Base-by-base conservation (phyloP, 108 stramenopile genomes). In the Hondaea fermentalgiana region DNA sequence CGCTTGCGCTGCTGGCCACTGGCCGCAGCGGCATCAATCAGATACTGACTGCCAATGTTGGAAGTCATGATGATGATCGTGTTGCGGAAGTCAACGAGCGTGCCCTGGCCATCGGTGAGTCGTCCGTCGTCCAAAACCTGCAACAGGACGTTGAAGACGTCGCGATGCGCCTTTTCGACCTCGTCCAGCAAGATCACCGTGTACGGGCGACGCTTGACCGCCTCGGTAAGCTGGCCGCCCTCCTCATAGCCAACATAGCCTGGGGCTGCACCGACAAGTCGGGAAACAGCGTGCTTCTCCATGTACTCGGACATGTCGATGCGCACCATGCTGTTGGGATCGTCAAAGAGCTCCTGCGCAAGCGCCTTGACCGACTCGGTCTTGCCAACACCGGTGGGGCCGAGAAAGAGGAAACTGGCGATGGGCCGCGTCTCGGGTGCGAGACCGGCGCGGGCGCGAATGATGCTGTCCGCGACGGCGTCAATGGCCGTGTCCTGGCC, bases 271-370 rank as follows among this genome's bases (percentile, higher is more conserved):
- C 98, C 98, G 14, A 97, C 95, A n/a, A 97, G 92, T 28, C 98
- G 90, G 51, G 93, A 91, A 5, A 98, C 98, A 53, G 96, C 92
- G 83, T 96, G 96, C 93, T 97, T 96, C 90, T 98, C 98, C 87
- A 96, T 96, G 92, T 97, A 99, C 91, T 99, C 99, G 44, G 93
- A 94, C 98, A 99, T 99, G 93, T 99, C 98, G 72, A 99, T 96
- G 29, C 98, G 96, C 64, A 97, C 92, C 93, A 98, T 95, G 87
- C 95, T 95, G 87, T 94, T 94, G 88, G 96, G 96, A 45, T 93
- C 93, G 49, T 96, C 96, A 91, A 95, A 98, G 88, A 97, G 96
- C 53, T 94, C 94, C 53, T 93, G 96, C 5, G 97, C 96, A 49
- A 97, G 90, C 43, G 95, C 95, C 90, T 98, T 98, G 89, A 96